Base-by-base conservation (phyloP, 441 rosid genomes). In the Daphne laureola region DNA sequence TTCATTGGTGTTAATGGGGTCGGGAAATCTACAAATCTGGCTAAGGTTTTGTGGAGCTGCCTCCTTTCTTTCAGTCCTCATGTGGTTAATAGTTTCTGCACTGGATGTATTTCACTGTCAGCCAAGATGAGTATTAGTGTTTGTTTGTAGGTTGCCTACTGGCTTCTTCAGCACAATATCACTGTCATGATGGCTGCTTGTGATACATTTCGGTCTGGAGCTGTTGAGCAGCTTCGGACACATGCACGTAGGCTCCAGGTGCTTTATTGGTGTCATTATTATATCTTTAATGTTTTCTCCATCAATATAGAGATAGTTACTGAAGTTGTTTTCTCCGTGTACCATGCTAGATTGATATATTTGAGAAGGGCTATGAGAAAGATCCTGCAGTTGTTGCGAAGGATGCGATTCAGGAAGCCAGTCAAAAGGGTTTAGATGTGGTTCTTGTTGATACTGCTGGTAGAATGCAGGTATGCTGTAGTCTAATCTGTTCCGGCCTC, bases 101-200 rank as follows among this genome's bases (percentile, higher is more conserved):
- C 45, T 46, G 36, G 14, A 18, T 36, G 46, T 52, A 43, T n/a
- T 12, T 52, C 40, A 18, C 47, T 17, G 46, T 43, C 44, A 43
- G 54, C 12, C 17, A 8, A 14, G 60, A 56, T 44, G 50, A 64
- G 23, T 43, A 49, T 9, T 15, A 36, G 35, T 62, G 51, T 46
- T 38, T 36, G 17, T 35, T 61, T 72, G 62, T 73, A 83, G 95
- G 98, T 92, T 44, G 98, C 98, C 9, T 89, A 86, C 75, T 92
- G 98, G 98, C 98, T 92, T 71, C 76, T 57, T 65, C 96, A 88
- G 94, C 96, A 89, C 70, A 72, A 92, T 41, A 70, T 86, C 54
- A 81, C 78, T 43, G 97, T 86, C 56, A 89, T 86, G 98, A 92
- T 92, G 96, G 98, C 98, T 76, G 98, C 98, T 26, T 92, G 97